Percentiles rank a stretch among this genome's conserved stretches.
Conservation (phyloP, 208 protist genomes). For the Trypanosoma rangeli region DNA sequence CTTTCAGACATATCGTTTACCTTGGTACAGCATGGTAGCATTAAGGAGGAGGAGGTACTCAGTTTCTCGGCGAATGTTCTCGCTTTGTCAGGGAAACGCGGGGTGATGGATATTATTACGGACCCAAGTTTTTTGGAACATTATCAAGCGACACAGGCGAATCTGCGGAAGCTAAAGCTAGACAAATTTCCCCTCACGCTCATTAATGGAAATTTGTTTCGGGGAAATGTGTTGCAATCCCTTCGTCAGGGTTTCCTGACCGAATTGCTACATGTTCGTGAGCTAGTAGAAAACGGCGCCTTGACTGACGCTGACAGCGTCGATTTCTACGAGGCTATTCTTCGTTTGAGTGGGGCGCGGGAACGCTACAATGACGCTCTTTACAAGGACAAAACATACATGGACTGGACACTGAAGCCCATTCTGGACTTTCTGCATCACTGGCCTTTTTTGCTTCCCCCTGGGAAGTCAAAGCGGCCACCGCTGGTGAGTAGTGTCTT, state of each 20-base stretch:
- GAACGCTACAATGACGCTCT: conserved; percentile 16
- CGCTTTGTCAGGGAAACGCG: conserved; percentile 4
- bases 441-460: conserved; percentile 17
- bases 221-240: neutral
- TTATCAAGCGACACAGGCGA: conserved; percentile 45
- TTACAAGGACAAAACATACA: conserved; percentile 24
- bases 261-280: conserved; percentile 30
- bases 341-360: conserved; percentile 34
- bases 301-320: conserved; percentile 33
- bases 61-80: neutral
- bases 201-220: conserved; percentile 48
- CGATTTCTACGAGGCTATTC: conserved; percentile 52
- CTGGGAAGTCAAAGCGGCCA: neutral
- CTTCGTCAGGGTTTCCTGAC: conserved; percentile 18
- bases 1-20: neutral
- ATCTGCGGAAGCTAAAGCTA: conserved; percentile 27
- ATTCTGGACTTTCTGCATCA: conserved; percentile 27
- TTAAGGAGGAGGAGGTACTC: neutral
- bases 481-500: conserved; percentile 19
- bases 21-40: neutral
- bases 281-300: conserved; percentile 28
- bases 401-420: conserved; percentile 16
- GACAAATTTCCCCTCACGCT: conserved; percentile 28
- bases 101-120: conserved; percentile 13
- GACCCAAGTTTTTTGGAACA: conserved; percentile 32